Evolutionary conservation across 2,329 filamentous ascomycete genomes (phyloP).

Genomic region (Phyllosticta ampelicida): DNA sequence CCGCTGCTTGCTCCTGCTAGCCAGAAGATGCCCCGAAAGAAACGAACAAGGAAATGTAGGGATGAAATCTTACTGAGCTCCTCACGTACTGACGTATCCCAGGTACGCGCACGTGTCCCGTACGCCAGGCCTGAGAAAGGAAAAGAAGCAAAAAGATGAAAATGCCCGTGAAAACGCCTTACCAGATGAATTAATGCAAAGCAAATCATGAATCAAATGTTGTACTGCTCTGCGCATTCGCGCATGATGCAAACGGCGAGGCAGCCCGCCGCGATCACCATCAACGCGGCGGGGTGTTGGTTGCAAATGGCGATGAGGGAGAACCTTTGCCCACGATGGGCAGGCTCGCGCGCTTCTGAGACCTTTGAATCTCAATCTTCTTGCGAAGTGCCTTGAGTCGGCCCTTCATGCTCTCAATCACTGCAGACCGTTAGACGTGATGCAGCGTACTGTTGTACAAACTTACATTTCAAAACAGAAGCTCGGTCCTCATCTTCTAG

Average conservation of each 20-base stretch:
- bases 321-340: constrained; percentile 4
- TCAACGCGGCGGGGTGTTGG: constrained; percentile 7
- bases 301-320: constrained; percentile 2
- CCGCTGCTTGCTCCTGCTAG: neutral
- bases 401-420: constrained; percentile 35
- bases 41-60: neutral
- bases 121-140: neutral
- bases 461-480: constrained; percentile 61
- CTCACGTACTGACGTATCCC: neutral
- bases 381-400: constrained; percentile 34
- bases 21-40: neutral
- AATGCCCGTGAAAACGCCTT: constrained; percentile 9
- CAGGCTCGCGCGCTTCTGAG: constrained; percentile 22
- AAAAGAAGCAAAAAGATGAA: neutral
- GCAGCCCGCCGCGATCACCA: neutral
- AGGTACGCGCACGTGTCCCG: neutral
- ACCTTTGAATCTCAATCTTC: constrained; percentile 31
- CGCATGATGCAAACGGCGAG: neutral
- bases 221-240: neutral
- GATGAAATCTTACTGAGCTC: neutral
- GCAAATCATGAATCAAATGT: neutral
- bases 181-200: constrained; percentile 3
- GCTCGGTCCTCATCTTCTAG: constrained; percentile 61
- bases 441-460: neutral
- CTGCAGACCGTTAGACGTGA: constrained; percentile 17